Evolutionary conservation across 768 basidiomycete genomes (phyloP).

Genomic region (Lactarius deliciosus): DNA sequence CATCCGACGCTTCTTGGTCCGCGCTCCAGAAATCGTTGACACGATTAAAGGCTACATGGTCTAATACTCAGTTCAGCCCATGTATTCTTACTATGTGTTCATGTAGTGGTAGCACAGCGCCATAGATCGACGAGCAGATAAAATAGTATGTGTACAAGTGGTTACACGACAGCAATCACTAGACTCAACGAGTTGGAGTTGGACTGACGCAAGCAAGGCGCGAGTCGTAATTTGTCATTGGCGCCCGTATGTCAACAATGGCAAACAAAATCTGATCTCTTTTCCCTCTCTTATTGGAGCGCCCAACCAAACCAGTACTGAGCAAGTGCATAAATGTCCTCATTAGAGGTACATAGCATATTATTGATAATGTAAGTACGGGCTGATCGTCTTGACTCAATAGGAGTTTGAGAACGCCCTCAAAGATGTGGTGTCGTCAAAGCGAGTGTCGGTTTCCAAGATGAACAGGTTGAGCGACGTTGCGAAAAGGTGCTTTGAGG

Average conservation of each 20-base stretch:
- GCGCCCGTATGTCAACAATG: constrained; percentile 20
- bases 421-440: constrained; percentile 79
- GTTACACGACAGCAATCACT: too few species aligned
- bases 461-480: constrained; percentile 75
- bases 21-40: too few species aligned
- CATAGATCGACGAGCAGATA: too few species aligned
- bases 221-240: not conserved
- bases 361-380: not conserved
- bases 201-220: too few species aligned
- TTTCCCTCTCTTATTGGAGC: not conserved
- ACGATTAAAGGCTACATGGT: too few species aligned
- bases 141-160: too few species aligned
- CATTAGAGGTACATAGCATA: constrained; percentile 28
- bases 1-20: too few species aligned
- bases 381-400: constrained; percentile 8
- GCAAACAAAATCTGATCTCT: constrained; percentile 18
- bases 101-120: too few species aligned
- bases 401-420: constrained; percentile 82
- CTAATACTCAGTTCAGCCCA: too few species aligned
- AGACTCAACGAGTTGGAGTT: too few species aligned
- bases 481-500: constrained; percentile 76
- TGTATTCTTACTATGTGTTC: too few species aligned
- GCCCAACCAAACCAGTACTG: not conserved
- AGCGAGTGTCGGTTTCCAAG: constrained; percentile 84
- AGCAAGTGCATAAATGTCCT: constrained; percentile 29